Conservation (phyloP, 1,284 basidiomycete species). For the Volvariella surrecta region DNA sequence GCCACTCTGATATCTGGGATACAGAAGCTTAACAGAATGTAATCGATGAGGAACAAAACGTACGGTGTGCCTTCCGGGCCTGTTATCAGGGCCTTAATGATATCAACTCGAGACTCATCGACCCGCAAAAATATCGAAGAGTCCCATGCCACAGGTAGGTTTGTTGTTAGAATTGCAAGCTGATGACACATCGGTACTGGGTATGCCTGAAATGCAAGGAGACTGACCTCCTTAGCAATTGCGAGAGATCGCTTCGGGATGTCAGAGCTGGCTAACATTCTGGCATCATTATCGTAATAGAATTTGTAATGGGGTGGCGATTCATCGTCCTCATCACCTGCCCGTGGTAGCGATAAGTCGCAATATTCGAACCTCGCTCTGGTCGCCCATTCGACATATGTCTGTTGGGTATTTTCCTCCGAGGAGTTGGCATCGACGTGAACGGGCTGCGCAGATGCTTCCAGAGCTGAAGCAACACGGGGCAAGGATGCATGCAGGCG, state of each 20-base stretch:
- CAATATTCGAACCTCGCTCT: conserved; percentile 81
- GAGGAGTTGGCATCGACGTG: conserved; percentile 44
- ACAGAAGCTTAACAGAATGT: conserved; percentile 1
- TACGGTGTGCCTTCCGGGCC: conserved; percentile 89
- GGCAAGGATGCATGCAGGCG: conserved; percentile 71
- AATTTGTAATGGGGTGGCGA: conserved; percentile 67
- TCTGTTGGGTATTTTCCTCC: conserved; percentile 58
- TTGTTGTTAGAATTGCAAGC: conserved; percentile 85
- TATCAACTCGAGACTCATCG: conserved; percentile 81
- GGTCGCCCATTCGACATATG: conserved; percentile 78
- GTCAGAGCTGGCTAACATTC: conserved; percentile 69
- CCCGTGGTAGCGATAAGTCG: conserved; percentile 54
- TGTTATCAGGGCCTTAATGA: conserved; percentile 85
- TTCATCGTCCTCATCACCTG: conserved; percentile 31
- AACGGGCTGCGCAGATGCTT: conserved; percentile 24
- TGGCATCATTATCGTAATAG: conserved; percentile 70
- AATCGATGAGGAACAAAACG: conserved; percentile 23
- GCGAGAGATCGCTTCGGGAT: conserved; percentile 84
- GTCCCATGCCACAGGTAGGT: conserved; percentile 83
- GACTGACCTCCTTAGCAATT: conserved; percentile 80
- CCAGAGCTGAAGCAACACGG: conserved; percentile 40
- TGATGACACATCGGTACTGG: conserved; percentile 23
- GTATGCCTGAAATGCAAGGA: conserved; percentile 2
- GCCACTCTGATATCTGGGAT: conserved; percentile 68
- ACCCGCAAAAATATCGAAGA: conserved; percentile 85